Base-by-base conservation (phyloP, 345 rosid genomes). In the Eucalyptus tenuipes region DNA sequence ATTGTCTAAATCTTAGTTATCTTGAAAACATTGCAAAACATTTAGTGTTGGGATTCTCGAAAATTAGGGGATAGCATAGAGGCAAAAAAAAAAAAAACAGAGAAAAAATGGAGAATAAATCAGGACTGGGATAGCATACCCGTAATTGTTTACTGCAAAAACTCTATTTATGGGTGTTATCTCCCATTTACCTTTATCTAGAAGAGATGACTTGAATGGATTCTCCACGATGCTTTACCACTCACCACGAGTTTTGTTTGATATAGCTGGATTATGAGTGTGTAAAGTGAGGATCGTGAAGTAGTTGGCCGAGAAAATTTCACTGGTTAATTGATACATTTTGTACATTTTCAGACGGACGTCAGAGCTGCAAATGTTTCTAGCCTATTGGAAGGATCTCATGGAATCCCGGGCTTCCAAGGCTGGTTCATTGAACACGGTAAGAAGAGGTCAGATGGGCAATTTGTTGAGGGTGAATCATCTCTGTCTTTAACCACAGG, bases 11-110 rank as follows among this genome's bases (percentile, higher is more conserved):
- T 49, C 52, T 49, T 49, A 49, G 52, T 15, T 49, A 49, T 49
- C 52, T 49, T 49, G 52, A 15, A 49, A 49, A 49, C 52, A 49
- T 49, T 0, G 52, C 52, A 49, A 49, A 49, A 49, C 52, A 49
- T 49, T 49, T 0, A 15, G 52, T 49, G 18, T 49, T 49, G 52
- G 50, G 16, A 49, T 49, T 49, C 0, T 49, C 50, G 13, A 49
- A 49, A 49, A 49, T 49, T 49, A 49, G 50, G 50, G 50, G 52
- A 49, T 5, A 49, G 52, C 52, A 49, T 49, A 49, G 52, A 49
- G 52, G 18, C 18, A 0, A 15, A 14, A 14, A 49, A 5, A 15
- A 5, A 49, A 4, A 4, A 12, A 12, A 4, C 48, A 48, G 4
- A 48, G 49, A 48, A 49, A 49, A 49, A 49, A 49, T 49, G 50